Conservation (phyloP, 1,139 yeast genomes). For the Pneumocystis carinii region DNA sequence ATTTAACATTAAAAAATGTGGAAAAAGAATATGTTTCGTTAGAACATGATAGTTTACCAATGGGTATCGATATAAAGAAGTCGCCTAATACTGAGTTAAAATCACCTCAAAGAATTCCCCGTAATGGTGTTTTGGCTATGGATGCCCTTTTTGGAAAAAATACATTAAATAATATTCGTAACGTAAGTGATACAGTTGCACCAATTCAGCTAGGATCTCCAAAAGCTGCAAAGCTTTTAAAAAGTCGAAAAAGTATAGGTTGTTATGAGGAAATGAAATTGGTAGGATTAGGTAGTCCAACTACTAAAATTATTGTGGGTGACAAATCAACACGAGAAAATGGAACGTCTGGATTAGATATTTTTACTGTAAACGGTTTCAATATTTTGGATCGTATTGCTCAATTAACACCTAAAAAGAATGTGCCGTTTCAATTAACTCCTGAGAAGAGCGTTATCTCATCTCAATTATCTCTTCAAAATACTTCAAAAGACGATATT, state of each 20-base stretch:
- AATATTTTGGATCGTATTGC: neutral
- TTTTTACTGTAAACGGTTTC: neutral
- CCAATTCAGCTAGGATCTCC: slow-evolving; percentile 2
- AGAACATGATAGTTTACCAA: slow-evolving; percentile 2
- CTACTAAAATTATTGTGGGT: neutral
- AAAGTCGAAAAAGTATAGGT: neutral
- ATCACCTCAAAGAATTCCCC: neutral
- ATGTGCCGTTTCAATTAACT: neutral
- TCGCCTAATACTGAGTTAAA: slow-evolving; percentile 12
- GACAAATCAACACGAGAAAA: neutral
- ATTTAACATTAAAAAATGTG: neutral
- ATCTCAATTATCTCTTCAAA: neutral
- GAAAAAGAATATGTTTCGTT: neutral
- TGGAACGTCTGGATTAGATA: neutral
- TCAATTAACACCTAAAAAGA: slow-evolving; percentile 4
- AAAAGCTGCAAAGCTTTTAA: slow-evolving; percentile 1
- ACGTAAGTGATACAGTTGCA: neutral
- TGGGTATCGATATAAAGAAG: slow-evolving; percentile 18
- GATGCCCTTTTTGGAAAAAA: slow-evolving; percentile 4
- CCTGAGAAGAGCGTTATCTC: neutral
- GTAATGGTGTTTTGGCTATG: neutral
- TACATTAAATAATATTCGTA: neutral
- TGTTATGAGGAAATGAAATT: neutral
- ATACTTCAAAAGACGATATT: neutral
- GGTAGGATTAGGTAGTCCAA: neutral